Evolutionary conservation across 2,329 filamentous ascomycete genomes (phyloP), one percentile per base, ranked within the genome.

Genomic region (Alternaria alternata): DNA sequence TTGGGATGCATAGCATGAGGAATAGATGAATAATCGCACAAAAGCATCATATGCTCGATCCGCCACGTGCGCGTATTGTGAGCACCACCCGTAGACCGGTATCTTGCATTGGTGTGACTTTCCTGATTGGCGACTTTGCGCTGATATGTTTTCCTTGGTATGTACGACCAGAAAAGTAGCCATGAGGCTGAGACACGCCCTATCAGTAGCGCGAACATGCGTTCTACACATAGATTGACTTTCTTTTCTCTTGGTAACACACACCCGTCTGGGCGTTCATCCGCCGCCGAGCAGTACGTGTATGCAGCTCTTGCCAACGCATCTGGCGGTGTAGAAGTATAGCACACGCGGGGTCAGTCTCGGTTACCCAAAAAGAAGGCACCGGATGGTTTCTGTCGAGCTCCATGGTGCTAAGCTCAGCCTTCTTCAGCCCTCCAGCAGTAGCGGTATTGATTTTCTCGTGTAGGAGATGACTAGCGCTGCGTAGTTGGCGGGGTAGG

Each of bases 401-500:
- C 46, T 34, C 20, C 32, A 11, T 22, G 46, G 46, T 49, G 34
- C 46, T 38, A 49, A 36, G 46, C 30, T 49, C 46, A 49, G 30
- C 46, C 46, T 49, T 49, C 18, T 36, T 49, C 30, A 49, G 32
- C 46, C 32, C 20, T 26, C 20, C 30, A 49, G 9, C 46, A 49
- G 32, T 49, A 49, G 46, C 18, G 46, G 16, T 49, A 49, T 49
- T 26, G 46, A 7, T 49, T 38, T 48, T 49, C 46, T 49, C 46
- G 46, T 49, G 32, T 49, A 9, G 14, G 46, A 14, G 20, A 16
- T 18, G 32, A n/a, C 9, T 38, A 36, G 46, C 20, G 46, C 46
- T 7, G 32, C 16, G 46, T 49, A 18, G 46, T 22, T 26, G 55
- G 55, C 51, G 55, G 49, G 49, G 55, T 58, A 58, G 30, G 24